Percentiles rank a stretch among this genome's conserved stretches.
Conservation (phyloP, 1,284 basidiomycete species). For the Cystobasidium slooffiae region DNA sequence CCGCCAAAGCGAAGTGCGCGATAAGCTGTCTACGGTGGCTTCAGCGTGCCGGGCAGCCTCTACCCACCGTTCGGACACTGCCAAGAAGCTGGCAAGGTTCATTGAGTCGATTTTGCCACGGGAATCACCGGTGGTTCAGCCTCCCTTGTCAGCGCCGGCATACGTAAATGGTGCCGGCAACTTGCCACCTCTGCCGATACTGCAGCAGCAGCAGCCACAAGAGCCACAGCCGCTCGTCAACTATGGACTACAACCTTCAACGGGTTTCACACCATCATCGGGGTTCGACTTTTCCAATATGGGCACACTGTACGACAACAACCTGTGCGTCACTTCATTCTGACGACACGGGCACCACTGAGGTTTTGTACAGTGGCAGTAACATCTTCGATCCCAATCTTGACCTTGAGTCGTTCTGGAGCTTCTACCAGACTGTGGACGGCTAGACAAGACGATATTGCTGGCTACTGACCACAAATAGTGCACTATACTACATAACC, state of each 20-base stretch:
- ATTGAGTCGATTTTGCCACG: constrained; percentile 9
- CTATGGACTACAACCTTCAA: not conserved
- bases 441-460: not conserved
- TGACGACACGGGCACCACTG: not conserved
- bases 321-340: not conserved
- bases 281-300: constrained; percentile 18
- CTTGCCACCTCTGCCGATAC: not conserved
- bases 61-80: constrained; percentile 17
- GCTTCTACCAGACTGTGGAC: constrained; percentile 27
- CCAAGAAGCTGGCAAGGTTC: constrained; percentile 27
- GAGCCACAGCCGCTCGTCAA: not conserved
- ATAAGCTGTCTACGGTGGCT: not conserved
- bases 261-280: constrained; percentile 4
- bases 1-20: constrained; percentile 4
- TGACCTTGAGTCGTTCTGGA: constrained; percentile 32
- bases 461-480: not conserved
- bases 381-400: constrained; percentile 30
- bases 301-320: constrained; percentile 12
- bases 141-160: not conserved
- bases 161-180: not conserved
- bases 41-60: constrained; percentile 3
- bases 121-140: not conserved
- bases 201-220: constrained; percentile 8
- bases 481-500: not conserved
- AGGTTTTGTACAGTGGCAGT: not conserved